These are phyloP conservation scores for Backusella mclennaniae DNA, from an alignment of 192 early-diverging fungal species.

Conservation along the genomic window DNA sequence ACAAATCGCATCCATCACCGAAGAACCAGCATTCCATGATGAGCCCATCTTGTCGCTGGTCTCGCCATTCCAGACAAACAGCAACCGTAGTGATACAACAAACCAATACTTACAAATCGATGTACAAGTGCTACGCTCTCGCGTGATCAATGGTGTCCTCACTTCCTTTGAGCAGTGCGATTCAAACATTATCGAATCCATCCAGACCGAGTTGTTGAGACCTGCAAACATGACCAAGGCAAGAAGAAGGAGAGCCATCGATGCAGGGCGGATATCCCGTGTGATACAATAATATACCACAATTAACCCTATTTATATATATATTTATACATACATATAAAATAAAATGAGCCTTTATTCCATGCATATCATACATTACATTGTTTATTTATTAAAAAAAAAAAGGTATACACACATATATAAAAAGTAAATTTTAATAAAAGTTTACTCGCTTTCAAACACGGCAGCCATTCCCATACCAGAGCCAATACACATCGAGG, in stretches of 20 bases:
- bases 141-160: slow-evolving; percentile 40
- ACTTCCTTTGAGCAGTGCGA: neutral
- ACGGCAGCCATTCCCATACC: slow-evolving; percentile 89
- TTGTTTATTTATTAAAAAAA: neutral
- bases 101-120: slow-evolving; percentile 65
- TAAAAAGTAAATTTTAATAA: neutral
- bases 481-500: slow-evolving; percentile 89
- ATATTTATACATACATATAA: too few species aligned
- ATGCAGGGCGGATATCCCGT: neutral
- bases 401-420: neutral
- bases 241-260: neutral
- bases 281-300: neutral
- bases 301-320: neutral
- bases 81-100: slow-evolving; percentile 28
- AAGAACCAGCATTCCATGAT: slow-evolving; percentile 16
- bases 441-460: slow-evolving; percentile 65
- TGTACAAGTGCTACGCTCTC: slow-evolving; percentile 67
- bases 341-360: too few species aligned
- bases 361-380: too few species aligned
- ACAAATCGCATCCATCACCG: slow-evolving; percentile 25
- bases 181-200: neutral
- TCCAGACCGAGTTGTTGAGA: neutral
- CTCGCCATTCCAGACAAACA: slow-evolving; percentile 30
- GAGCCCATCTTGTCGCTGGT: slow-evolving; percentile 34
- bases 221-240: neutral